A percentile compares a stretch with the other conserved stretches of the same genome.
phyloP scores from a whole-genome alignment of 1,139 yeast genomes.

The Hemisphaericaspora subhashii region DNA sequence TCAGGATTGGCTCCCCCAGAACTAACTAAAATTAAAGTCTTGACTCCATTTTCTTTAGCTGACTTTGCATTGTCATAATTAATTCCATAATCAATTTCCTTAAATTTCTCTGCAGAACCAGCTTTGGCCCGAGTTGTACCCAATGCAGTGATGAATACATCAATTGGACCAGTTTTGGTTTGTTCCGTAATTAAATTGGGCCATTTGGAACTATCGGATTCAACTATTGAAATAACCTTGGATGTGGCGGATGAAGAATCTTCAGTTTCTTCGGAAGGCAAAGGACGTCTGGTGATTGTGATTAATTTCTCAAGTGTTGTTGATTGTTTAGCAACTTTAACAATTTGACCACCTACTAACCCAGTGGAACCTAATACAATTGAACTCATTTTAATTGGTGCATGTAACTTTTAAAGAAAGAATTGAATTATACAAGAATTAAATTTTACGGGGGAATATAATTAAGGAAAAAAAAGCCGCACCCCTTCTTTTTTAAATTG shows the following conservation, averaged over 20 bases:
- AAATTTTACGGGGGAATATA: no score
- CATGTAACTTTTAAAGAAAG: no score
- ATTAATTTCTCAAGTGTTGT: slow-evolving; percentile 31
- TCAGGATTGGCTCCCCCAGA: slow-evolving; percentile 54
- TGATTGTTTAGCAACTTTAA: slow-evolving; percentile 37
- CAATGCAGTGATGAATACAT: slow-evolving; percentile 55
- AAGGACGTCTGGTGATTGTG: slow-evolving; percentile 48
- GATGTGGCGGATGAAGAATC: no score
- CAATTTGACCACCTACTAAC: slow-evolving; percentile 51
- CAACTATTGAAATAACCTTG: slow-evolving; percentile 34
- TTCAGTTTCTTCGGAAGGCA: slow-evolving; percentile 11
- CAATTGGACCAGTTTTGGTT: slow-evolving; percentile 18
- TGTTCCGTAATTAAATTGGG: slow-evolving; percentile 21
- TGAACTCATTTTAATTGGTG: slow-evolving; percentile 26
- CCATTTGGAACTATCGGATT: slow-evolving; percentile 46
- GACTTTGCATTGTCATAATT: slow-evolving; percentile 65
- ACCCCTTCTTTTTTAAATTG: no score
- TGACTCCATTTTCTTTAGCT: slow-evolving; percentile 65
- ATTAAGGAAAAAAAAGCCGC: no score
- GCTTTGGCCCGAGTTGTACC: slow-evolving; percentile 78
- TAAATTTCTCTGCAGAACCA: slow-evolving; percentile 66
- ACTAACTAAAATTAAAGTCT: slow-evolving; percentile 64
- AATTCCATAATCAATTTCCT: slow-evolving; percentile 67
- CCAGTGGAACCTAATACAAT: slow-evolving; percentile 64
- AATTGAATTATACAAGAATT: no score